These are phyloP conservation scores for Physcomitrellopsis africana DNA, from an alignment of 225 moss, liverwort and hornwort genomes.

Conservation along the genomic window DNA sequence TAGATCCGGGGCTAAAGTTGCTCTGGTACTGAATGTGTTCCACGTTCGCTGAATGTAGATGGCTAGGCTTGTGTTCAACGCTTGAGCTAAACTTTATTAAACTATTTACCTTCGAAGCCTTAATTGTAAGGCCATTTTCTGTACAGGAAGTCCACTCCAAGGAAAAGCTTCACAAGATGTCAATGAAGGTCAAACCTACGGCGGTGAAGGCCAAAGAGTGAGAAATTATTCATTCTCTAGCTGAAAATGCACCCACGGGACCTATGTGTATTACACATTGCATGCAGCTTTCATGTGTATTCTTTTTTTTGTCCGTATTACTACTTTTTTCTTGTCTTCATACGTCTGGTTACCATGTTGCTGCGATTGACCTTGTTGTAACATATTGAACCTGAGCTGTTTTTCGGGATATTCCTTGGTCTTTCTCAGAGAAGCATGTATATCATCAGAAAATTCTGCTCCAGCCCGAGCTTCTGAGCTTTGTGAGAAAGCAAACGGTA, in stretches of 20 bases:
- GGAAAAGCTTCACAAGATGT: slow-evolving; percentile 27
- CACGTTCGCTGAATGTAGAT: neutral
- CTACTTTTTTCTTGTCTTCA: too few species aligned
- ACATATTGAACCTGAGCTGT: neutral
- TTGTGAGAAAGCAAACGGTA: neutral
- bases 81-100: too few species aligned
- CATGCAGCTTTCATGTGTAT: neutral
- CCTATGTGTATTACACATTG: neutral
- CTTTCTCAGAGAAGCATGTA: slow-evolving; percentile 14
- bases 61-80: too few species aligned
- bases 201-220: slow-evolving; percentile 4
- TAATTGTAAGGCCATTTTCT: neutral
- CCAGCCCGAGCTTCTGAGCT: slow-evolving; percentile 4
- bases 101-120: too few species aligned
- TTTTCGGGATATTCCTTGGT: neutral
- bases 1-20: slow-evolving; percentile 27
- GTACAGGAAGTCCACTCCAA: slow-evolving; percentile 25
- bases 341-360: too few species aligned
- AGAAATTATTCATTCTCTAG: slow-evolving; percentile 3
- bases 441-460: slow-evolving; percentile 9
- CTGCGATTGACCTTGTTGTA: neutral
- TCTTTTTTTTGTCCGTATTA: neutral
- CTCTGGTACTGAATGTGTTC: slow-evolving; percentile 2
- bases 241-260: slow-evolving; percentile 12
- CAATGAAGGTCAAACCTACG: slow-evolving; percentile 12